Percentiles rank a stretch among this genome's conserved stretches.
Evolutionary conservation across 768 basidiomycete species (phyloP).

Genomic region (Exidia glandulosa): DNA sequence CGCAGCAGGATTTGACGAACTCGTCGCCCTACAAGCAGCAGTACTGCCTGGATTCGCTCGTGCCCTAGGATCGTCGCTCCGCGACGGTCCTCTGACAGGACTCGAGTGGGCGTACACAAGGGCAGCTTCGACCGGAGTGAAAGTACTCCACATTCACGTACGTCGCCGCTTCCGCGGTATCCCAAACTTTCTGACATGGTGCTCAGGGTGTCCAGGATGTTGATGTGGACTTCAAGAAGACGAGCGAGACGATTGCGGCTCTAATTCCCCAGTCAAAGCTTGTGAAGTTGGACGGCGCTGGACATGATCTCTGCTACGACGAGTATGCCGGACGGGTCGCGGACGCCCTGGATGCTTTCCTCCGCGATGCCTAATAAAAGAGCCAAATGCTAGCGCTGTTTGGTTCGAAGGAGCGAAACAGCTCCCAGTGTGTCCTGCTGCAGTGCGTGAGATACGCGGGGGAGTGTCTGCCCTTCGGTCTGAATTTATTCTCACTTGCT

Average conservation of each 20-base stretch:
- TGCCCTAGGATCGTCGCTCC: conserved; percentile 11
- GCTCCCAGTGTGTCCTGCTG: too few relatives aligned
- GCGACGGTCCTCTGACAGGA: conserved; percentile 16
- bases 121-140: conserved; percentile 5
- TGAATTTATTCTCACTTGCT: too few relatives aligned
- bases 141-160: conserved; percentile 9
- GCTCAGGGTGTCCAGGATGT: conserved; percentile 11
- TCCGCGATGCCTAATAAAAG: neutral
- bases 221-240: conserved; percentile 5
- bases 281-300: conserved; percentile 11
- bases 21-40: conserved; percentile 3
- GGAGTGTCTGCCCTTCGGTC: too few relatives aligned
- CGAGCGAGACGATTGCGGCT: conserved; percentile 2
- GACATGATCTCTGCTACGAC: conserved; percentile 10
- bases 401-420: too few relatives aligned
- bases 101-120: conserved; percentile 14
- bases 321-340: neutral
- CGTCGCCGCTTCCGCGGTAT: neutral
- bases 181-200: neutral
- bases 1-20: neutral
- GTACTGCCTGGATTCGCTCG: conserved; percentile 8
- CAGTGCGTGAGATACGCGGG: too few relatives aligned
- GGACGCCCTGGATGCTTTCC: neutral
- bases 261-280: conserved; percentile 11
- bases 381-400: too few relatives aligned